These are phyloP conservation scores for Coemansia sp. DNA, from an alignment of 192 early-diverging fungal species.

Conservation along the genomic window DNA sequence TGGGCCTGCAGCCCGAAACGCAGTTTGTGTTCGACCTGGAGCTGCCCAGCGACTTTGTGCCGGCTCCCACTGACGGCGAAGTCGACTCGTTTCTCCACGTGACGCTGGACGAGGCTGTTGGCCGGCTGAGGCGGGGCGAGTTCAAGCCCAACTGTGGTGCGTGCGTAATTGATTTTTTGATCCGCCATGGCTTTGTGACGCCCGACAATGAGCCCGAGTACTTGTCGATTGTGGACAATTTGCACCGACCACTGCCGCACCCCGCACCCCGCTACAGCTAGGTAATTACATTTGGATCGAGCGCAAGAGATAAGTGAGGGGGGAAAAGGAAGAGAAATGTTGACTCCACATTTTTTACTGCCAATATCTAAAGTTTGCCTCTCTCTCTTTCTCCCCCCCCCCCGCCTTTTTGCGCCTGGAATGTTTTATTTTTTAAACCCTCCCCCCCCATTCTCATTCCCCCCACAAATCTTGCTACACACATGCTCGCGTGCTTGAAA, in stretches of 20 bases:
- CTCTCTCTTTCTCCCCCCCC: no score
- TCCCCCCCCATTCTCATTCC: no score
- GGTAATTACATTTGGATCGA: no score
- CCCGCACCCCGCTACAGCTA: constrained; percentile 57
- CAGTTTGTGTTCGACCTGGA: constrained; percentile 88
- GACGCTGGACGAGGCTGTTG: constrained; percentile 61
- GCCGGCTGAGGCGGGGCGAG: constrained; percentile 48
- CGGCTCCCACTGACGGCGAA: constrained; percentile 81
- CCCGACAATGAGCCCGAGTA: constrained; percentile 85
- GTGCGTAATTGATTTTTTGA: constrained; percentile 80
- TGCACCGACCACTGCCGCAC: constrained; percentile 70
- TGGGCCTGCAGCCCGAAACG: constrained; percentile 79
- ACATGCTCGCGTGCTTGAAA: no score
- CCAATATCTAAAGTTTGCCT: no score
- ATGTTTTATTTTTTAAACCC: no score
- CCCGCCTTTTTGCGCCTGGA: no score
- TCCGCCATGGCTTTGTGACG: constrained; percentile 72
- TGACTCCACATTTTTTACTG: no score
- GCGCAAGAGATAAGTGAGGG: no score
- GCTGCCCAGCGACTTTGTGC: constrained; percentile 62
- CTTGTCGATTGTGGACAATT: constrained; percentile 65
- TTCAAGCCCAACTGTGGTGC: constrained; percentile 90
- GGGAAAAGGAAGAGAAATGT: no score
- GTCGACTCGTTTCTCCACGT: constrained; percentile 76
- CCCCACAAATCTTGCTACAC: no score